phyloP scores from a whole-genome alignment of 768 basidiomycete genomes.

The Lactarius quietus region DNA sequence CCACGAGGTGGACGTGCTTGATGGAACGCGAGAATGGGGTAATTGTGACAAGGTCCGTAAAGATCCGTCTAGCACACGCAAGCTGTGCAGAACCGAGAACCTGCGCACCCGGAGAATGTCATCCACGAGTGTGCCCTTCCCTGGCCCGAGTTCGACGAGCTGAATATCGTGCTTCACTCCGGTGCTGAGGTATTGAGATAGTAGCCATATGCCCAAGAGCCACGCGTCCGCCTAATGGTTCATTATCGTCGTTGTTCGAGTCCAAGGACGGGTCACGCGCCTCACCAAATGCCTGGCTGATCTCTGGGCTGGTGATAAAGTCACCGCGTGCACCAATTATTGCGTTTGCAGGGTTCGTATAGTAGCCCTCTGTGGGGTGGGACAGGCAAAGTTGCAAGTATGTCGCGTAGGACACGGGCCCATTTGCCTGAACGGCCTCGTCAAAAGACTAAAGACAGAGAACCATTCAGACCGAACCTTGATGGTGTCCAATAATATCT shows the following conservation, averaged over 20 bases:
- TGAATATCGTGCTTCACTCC: slow-evolving; percentile 52
- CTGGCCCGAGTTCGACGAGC: slow-evolving; percentile 90
- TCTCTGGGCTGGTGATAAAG: slow-evolving; percentile 96
- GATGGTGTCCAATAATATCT: no score
- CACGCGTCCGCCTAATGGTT: slow-evolving; percentile 40
- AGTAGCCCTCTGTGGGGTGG: slow-evolving; percentile 91
- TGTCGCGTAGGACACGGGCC: slow-evolving; percentile 80
- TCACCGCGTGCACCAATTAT: slow-evolving; percentile 88
- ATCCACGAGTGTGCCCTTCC: slow-evolving; percentile 85
- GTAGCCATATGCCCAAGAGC: slow-evolving; percentile 85
- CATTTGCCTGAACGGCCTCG: slow-evolving; percentile 58
- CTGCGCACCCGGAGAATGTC: slow-evolving; percentile 78
- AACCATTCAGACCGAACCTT: no score
- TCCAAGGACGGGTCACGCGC: slow-evolving; percentile 42
- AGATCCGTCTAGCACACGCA: background rate
- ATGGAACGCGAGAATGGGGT: slow-evolving; percentile 35
- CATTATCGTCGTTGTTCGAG: slow-evolving; percentile 35
- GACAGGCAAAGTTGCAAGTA: slow-evolving; percentile 92
- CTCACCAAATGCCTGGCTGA: slow-evolving; percentile 95
- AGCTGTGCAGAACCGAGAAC: background rate
- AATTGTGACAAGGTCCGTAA: slow-evolving; percentile 52
- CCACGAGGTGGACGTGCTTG: slow-evolving; percentile 68
- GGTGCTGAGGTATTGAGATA: slow-evolving; percentile 68
- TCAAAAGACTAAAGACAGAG: background rate
- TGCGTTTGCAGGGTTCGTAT: slow-evolving; percentile 66